Evolutionary conservation across 2,329 filamentous ascomycete genomes (phyloP), one percentile per base, ranked within the genome.

Genomic region (Colletotrichum sp.): DNA sequence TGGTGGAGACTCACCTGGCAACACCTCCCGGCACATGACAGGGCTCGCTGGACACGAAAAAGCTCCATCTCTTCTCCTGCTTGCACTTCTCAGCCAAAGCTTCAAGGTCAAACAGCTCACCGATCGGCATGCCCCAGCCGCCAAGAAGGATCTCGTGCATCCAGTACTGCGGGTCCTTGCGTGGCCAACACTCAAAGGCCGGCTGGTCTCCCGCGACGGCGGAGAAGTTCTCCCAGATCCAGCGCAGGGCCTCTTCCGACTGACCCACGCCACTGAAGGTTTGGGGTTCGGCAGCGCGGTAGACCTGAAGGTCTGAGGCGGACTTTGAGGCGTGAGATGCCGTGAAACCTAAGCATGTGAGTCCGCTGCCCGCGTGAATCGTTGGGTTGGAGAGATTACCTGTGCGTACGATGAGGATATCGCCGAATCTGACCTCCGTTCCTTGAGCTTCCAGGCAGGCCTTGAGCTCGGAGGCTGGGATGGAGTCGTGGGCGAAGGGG

Each of bases 221-320:
- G 0, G 90, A 83, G 78, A 93, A 91, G 16, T 88, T 85, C 70
- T 91, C 87, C 90, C 90, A 92, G 22, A 92, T 83, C 90, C 91
- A 93, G 48, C 86, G 84, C 16, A 91, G 84, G 8, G 87, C 87
- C 7, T 85, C 85, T 19, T 87, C 83, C 4, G 86, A 87, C 1
- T 87, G 87, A 66, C 90, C 85, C 3, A 91, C 83, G 1, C 90
- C 90, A 71, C 72, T 57, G 59, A 77, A 77, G 48, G 64, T 64
- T n/a, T 77, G 77, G 16, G 75, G 75, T 11, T 19, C 7, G 52
- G 57, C 39, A 28, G 32, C 19, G 44, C 70, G 75, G 36, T 69
- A 69, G 63, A 32, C 27, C n/a, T 71, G 57, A 22, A 78, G 66
- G 32, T 75, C 72, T 5, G 15, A 15, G n/a, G 68, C 32, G n/a